Evolutionary conservation across 345 rosid genomes (phyloP).

Genomic region (Eucalyptus victrix): DNA sequence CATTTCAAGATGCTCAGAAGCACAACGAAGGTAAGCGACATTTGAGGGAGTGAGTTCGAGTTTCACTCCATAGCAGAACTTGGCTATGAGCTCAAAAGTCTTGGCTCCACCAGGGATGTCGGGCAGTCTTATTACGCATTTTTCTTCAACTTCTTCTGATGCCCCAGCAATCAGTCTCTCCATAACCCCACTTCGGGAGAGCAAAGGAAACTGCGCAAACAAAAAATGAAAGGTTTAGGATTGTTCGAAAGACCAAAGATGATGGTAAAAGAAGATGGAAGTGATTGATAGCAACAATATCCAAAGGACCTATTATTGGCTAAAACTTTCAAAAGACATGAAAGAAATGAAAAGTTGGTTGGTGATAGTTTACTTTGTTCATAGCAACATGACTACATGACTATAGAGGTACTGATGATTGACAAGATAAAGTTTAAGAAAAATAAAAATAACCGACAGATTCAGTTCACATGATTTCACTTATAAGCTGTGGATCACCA

Average conservation of each 20-base stretch:
- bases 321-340: not conserved
- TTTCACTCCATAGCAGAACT: conserved; percentile 97
- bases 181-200: conserved; percentile 90
- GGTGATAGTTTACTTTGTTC: not conserved
- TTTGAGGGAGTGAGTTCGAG: conserved; percentile 89
- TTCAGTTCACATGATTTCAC: not conserved
- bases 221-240: not conserved
- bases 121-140: conserved; percentile 41
- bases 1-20: conserved; percentile 87
- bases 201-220: conserved; percentile 76
- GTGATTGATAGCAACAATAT: not conserved
- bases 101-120: conserved; percentile 83
- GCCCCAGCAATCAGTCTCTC: conserved; percentile 79
- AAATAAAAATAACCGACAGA: not conserved
- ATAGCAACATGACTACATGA: not conserved
- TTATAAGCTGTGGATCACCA: not conserved
- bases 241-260: not conserved
- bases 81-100: conserved; percentile 90
- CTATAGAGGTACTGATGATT: not conserved
- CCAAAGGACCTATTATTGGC: not conserved
- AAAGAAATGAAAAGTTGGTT: not conserved
- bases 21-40: conserved; percentile 72
- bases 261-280: not conserved
- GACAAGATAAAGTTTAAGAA: not conserved
- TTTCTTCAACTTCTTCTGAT: conserved; percentile 62